Evolutionary conservation across 2,329 filamentous ascomycete species (phyloP).

Genomic region (Aspergillus terreus): DNA sequence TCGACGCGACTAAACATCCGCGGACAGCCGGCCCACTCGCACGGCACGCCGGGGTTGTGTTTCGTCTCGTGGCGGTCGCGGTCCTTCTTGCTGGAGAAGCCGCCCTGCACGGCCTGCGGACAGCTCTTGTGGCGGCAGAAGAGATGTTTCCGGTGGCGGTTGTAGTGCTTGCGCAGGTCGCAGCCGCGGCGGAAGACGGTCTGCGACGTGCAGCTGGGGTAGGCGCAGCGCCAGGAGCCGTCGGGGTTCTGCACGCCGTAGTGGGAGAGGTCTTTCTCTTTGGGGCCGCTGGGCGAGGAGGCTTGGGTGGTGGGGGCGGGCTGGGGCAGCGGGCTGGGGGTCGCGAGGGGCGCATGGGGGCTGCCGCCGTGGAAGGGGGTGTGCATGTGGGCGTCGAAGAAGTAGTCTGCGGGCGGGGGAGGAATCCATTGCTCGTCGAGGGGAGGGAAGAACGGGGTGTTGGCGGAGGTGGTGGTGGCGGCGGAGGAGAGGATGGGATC

Average conservation of each 20-base stretch:
- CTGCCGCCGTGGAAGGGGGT: neutral
- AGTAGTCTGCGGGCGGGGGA: neutral
- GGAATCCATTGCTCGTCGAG: constrained; percentile 1
- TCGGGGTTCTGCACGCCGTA: constrained; percentile 30
- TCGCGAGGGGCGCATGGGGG: neutral
- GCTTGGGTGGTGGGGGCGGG: neutral
- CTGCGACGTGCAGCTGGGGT: constrained; percentile 57
- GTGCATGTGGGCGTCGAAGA: neutral
- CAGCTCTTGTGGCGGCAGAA: constrained; percentile 59
- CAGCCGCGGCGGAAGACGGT: constrained; percentile 58
- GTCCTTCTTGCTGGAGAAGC: constrained; percentile 62
- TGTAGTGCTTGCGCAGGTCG: constrained; percentile 61
- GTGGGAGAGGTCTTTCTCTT: constrained; percentile 23
- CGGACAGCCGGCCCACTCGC: constrained; percentile 56
- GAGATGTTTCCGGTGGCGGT: constrained; percentile 58
- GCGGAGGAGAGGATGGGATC: constrained; percentile 1
- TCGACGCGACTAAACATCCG: constrained; percentile 59
- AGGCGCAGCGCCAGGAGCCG: constrained; percentile 55
- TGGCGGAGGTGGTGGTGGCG: neutral
- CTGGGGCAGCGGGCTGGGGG: neutral
- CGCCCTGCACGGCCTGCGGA: constrained; percentile 53
- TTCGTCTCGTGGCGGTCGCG: constrained; percentile 60
- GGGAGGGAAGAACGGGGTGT: neutral
- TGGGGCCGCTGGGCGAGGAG: neutral
- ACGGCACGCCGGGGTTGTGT: constrained; percentile 58